Base-by-base conservation (phyloP, 176 grass and related monocot species). In the Oryza brachyantha region DNA sequence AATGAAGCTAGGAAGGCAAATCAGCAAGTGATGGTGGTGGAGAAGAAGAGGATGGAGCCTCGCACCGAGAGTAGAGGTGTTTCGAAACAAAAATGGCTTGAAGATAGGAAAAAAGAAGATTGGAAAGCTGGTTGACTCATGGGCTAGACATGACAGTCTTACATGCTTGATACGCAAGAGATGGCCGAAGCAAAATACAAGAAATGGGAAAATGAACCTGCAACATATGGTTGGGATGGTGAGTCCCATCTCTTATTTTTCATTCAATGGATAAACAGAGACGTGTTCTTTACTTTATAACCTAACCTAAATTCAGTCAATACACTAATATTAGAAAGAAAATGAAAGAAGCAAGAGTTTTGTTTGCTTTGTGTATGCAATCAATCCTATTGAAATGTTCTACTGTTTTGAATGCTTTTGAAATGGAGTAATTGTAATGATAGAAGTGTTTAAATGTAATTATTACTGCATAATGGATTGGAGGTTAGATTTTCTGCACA, bases 61-160 rank as follows among this genome's bases (percentile, higher is more conserved):
- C 90, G 85, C 0, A 58, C 81, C 1, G 92, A 98, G 81, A 87
- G 81, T 70, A 88, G 86, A 63, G 96, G 96, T 31, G 85, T 95
- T n/a, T 98, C 96, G 17, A 98, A 98, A 78, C 87, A 98, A 74
- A 94, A 98, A 65, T 98, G 96, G 96, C 45, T 98, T 11, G 90
- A 98, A 10, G 96, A 95, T 29, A 83, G 96, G 68, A 98, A 98
- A 79, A n/a, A 98, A 98, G 81, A 98, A 95, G 79, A 95, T 98
- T 0, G 96, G 92, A 11, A 98, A 87, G 71, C 84, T 98, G 40
- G 88, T 98, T 2, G 96, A 98, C 78, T 98, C 96, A 0, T 39
- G 96, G 96, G 25, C 83, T 98, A 64, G 96, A 98, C 54, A 93
- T 98, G 88, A 85, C 88, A n/a, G 37, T 88, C 96, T 3, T 98